Conservation (phyloP, 495 filamentous ascomycete species). For the Letharia lupina region DNA sequence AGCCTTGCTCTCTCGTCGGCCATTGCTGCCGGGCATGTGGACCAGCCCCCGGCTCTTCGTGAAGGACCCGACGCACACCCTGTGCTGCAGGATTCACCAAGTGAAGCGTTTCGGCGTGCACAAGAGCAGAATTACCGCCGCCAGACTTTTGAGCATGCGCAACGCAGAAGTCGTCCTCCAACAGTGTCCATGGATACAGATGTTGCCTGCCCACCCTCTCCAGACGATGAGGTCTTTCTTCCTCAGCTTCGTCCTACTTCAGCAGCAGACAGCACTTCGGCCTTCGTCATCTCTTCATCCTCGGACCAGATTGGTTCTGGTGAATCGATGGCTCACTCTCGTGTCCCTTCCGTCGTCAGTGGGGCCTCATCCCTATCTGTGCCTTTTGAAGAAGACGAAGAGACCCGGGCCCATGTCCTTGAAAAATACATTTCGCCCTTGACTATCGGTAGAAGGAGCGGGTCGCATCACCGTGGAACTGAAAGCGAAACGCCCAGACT, state of each 20-base stretch:
- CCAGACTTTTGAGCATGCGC: constrained; percentile 24
- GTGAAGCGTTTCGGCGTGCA: constrained; percentile 40
- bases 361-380: constrained; percentile 74
- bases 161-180: constrained; percentile 27
- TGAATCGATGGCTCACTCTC: constrained; percentile 63
- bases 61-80: constrained; percentile 28
- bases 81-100: constrained; percentile 29
- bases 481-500: constrained; percentile 24
- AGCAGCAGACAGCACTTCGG: constrained; percentile 45
- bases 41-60: constrained; percentile 39
- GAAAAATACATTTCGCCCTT: constrained; percentile 40
- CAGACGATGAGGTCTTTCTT: constrained; percentile 38
- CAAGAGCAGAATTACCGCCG: constrained; percentile 31
- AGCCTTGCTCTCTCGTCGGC: constrained; percentile 54
- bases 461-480: constrained; percentile 25
- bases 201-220: constrained; percentile 38
- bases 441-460: constrained; percentile 30
- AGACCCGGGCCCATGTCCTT: constrained; percentile 25
- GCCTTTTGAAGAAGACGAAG: constrained; percentile 42
- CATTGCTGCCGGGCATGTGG: constrained; percentile 54
- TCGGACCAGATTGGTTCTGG: constrained; percentile 49
- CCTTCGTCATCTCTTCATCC: constrained; percentile 45
- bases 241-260: constrained; percentile 40
- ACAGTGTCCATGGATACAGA: constrained; percentile 23
- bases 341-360: constrained; percentile 65